These are phyloP conservation scores for Hypericum androsaemum DNA, from an alignment of 345 rosid genomes.

Conservation along the genomic window DNA sequence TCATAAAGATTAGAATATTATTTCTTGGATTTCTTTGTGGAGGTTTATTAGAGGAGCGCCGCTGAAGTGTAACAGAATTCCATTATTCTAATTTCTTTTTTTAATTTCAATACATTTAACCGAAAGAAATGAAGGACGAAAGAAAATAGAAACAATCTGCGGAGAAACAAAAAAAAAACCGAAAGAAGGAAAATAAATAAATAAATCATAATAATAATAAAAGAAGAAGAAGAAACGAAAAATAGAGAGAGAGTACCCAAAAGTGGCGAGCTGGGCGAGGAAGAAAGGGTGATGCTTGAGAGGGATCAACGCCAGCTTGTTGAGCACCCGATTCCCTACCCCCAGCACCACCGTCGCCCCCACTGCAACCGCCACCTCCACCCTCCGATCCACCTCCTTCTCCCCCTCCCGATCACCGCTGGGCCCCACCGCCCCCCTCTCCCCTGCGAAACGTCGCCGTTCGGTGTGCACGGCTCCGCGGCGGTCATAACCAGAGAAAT, in stretches of 20 bases:
- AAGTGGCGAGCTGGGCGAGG: constrained; percentile 90
- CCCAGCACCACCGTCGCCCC: constrained; percentile 64
- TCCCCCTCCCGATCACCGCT: constrained; percentile 22
- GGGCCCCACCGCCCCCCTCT: constrained; percentile 1
- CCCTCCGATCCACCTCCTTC: constrained; percentile 14
- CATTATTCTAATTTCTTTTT: too few species aligned
- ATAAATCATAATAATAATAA: too few species aligned
- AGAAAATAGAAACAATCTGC: neutral
- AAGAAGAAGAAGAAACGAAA: neutral
- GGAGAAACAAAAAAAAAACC: neutral
- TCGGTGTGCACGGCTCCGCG: neutral
- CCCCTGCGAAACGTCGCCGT: constrained; percentile 22
- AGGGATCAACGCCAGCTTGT: constrained; percentile 80
- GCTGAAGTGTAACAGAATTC: too few species aligned
- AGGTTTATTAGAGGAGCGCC: too few species aligned
- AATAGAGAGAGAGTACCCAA: constrained; percentile 44
- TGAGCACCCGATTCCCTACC: constrained; percentile 76
- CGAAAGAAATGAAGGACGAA: too few species aligned
- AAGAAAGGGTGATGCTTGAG: constrained; percentile 88
- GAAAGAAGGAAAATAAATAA: neutral
- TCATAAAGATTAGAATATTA: too few species aligned
- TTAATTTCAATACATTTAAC: too few species aligned
- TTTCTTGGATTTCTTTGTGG: too few species aligned
- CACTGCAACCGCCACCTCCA: constrained; percentile 60
- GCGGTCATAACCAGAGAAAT: constrained; percentile 14